phyloP scores from a whole-genome alignment of 371 early-diverging fungal species.

The Rhizopus delemar region DNA sequence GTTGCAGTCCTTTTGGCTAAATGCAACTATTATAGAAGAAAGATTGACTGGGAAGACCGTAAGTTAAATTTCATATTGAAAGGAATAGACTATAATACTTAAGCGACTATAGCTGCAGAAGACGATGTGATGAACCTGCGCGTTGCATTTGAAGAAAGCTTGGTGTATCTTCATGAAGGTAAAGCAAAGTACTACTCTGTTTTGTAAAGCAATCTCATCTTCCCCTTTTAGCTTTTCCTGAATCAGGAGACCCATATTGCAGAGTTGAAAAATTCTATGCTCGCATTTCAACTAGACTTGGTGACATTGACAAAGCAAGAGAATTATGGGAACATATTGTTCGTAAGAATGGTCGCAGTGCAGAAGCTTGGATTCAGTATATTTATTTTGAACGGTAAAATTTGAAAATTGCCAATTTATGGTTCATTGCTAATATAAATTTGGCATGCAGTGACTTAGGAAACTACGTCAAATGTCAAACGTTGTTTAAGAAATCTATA shows the following conservation, averaged over 20 bases:
- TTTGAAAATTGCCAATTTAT: not conserved
- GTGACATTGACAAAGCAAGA: conserved; percentile 30
- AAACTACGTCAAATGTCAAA: conserved; percentile 27
- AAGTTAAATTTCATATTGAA: conserved; percentile 12
- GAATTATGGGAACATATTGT: conserved; percentile 41
- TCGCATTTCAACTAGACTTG: conserved; percentile 36
- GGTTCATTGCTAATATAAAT: conserved; percentile 4
- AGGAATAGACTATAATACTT: not conserved
- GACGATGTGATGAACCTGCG: conserved; percentile 28
- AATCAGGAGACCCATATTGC: conserved; percentile 50
- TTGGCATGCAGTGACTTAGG: conserved; percentile 21
- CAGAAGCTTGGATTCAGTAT: conserved; percentile 49
- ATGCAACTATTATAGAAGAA: conserved; percentile 43
- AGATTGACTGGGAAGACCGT: conserved; percentile 45
- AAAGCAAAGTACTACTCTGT: conserved; percentile 6
- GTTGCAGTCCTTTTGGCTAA: conserved; percentile 37
- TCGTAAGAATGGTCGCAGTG: conserved; percentile 27
- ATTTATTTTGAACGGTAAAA: conserved; percentile 49
- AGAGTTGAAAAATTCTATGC: conserved; percentile 57
- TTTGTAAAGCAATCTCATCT: not conserved
- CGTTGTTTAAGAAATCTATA: conserved; percentile 48
- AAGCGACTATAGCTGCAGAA: conserved; percentile 20
- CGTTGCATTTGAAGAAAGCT: conserved; percentile 39
- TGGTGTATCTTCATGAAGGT: conserved; percentile 36
- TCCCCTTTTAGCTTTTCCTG: conserved; percentile 33